Conservation (phyloP, 768 basidiomycete genomes). For the Boletellus emodensis region DNA sequence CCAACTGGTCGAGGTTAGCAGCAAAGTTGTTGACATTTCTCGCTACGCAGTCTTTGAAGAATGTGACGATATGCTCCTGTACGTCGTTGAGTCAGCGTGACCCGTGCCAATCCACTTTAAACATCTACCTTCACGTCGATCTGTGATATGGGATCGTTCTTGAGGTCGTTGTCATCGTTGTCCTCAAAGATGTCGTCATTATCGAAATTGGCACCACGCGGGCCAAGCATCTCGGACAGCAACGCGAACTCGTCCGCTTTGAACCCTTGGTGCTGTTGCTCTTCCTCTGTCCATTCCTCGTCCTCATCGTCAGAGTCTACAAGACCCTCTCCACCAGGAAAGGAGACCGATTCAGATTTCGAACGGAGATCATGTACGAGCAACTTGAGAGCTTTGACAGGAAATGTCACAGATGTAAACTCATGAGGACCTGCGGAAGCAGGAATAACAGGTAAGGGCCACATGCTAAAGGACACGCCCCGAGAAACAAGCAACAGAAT, state of each 20-base stretch:
- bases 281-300: conserved; percentile 94
- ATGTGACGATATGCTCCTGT: conserved; percentile 65
- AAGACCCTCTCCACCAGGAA: conserved; percentile 56
- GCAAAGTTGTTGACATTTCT: conserved; percentile 62
- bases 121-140: conserved; percentile 69
- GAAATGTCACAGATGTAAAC: conserved; percentile 84
- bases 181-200: conserved; percentile 73
- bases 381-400: conserved; percentile 88
- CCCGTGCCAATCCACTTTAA: conserved; percentile 13
- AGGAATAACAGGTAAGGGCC: conserved; percentile 20
- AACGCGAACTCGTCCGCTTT: conserved; percentile 79
- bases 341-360: conserved; percentile 67
- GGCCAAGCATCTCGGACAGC: conserved; percentile 79
- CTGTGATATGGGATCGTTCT: conserved; percentile 78
- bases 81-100: not conserved
- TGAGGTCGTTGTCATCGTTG: conserved; percentile 83
- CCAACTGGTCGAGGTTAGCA: conserved; percentile 58
- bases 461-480: not conserved
- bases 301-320: conserved; percentile 81
- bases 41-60: conserved; percentile 65
- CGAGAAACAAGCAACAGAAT: conserved; percentile 4
- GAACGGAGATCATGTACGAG: conserved; percentile 80
- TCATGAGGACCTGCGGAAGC: conserved; percentile 68
- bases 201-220: conserved; percentile 67
- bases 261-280: conserved; percentile 52